Percentiles rank a stretch among this genome's conserved stretches.
phyloP scores from a whole-genome alignment of 495 filamentous ascomycete genomes.

The Aspergillus sclerotioniger region DNA sequence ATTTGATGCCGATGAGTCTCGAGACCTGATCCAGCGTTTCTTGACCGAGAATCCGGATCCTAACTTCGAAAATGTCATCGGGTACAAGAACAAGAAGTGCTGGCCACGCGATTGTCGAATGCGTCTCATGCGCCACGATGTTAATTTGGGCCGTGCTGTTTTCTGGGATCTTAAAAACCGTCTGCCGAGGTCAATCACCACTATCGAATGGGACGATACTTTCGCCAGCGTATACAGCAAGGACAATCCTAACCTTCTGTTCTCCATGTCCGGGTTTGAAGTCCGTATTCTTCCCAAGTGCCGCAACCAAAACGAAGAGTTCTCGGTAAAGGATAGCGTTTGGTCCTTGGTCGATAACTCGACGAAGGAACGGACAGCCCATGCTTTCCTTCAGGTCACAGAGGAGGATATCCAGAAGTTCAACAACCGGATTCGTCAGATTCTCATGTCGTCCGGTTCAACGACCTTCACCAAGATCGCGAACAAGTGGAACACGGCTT shows the following conservation, averaged over 20 bases:
- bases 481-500: conserved; percentile 98
- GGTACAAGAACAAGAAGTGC: conserved; percentile 99
- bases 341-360: conserved; percentile 97
- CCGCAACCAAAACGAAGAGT: conserved; percentile 92
- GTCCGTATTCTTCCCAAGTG: conserved; percentile 96
- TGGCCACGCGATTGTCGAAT: conserved; percentile 98
- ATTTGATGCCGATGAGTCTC: conserved; percentile 88
- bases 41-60: conserved; percentile 97
- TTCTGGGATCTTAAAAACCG: conserved; percentile 99
- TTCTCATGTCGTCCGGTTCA: conserved; percentile 97
- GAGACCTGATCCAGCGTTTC: conserved; percentile 96
- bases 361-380: conserved; percentile 93
- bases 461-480: conserved; percentile 99
- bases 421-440: conserved; percentile 98
- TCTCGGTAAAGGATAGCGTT: conserved; percentile 94
- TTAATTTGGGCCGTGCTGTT: conserved; percentile 95
- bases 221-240: conserved; percentile 99
- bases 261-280: conserved; percentile 98
- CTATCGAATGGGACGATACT: conserved; percentile 98
- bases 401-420: conserved; percentile 99
- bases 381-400: conserved; percentile 97
- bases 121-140: conserved; percentile 98
- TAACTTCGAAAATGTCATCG: conserved; percentile 99
- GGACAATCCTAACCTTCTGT: conserved; percentile 96
- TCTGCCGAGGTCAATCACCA: conserved; percentile 89